Base-by-base conservation (phyloP, 164 flowering plant genomes). In the Macadamia tetraphylla region DNA sequence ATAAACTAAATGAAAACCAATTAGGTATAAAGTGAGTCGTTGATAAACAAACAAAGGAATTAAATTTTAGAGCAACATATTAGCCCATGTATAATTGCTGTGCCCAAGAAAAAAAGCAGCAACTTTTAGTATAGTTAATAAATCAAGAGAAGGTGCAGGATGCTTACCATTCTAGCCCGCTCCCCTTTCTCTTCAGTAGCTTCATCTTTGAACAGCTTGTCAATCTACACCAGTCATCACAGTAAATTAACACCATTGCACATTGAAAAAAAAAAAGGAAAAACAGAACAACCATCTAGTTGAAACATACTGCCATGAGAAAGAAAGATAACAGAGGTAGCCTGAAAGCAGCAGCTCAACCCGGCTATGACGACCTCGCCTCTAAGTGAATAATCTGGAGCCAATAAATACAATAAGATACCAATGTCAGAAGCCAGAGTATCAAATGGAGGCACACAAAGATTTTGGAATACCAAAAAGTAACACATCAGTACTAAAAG, bases 121-220 rank as follows among this genome's bases (percentile, higher is more conserved):
- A 35, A 1, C 40, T 35, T 35, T 35, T 35, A 1, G 40, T 1
- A 35, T 1, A 35, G 40, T 35, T 1, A 35, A 1, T 35, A 35
- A 35, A 35, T 35, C 40, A 1, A 35, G 40, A 35, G 4, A 1
- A 35, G 40, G 40, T 35, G 40, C 3, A 35, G 40, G 31, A 64
- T 51, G 70, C 84, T 78, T 55, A 92, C 99, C 99, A 94, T 84
- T 81, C 95, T 81, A 15, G 99, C 99, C 3, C 96, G 90, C 68
- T 92, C 97, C 8, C 99, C 99, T 75, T 94, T 94, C 69, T 94
- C 97, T 72, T 94, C 97, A 3, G 91, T 88, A 32, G 99, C 97
- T 68, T 94, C 99, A 92, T 94, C 88, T 84, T 94, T 92, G 56
- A 94, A 69, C 40, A 94, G 82, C 29, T 58, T 88, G 46, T 89